Evolutionary conservation across 148 eudicot species (phyloP).

Genomic region (Cornus suecica): DNA sequence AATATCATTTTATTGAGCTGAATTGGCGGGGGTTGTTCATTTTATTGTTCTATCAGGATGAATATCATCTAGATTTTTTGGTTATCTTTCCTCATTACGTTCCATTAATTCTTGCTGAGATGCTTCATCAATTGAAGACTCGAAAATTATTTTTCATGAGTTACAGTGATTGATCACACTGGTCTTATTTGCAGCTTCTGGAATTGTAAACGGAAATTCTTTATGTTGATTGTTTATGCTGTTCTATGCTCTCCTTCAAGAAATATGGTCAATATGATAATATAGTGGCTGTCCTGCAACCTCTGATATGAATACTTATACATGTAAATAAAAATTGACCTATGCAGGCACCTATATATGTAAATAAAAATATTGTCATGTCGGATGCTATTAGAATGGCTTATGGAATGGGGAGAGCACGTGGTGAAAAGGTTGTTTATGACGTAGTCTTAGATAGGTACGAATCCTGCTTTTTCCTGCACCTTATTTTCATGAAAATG

Average conservation of each 20-base stretch:
- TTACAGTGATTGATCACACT: neutral
- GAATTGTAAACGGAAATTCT: neutral
- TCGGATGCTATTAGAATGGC: slow-evolving; percentile 60
- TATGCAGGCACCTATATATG: slow-evolving; percentile 71
- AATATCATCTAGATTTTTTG: neutral
- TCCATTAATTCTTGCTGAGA: neutral
- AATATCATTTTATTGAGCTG: neutral
- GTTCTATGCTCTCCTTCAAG: neutral
- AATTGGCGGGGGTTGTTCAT: neutral
- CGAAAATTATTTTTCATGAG: neutral
- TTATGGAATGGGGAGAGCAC: slow-evolving; percentile 41
- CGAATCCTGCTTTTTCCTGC: neutral
- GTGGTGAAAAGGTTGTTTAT: slow-evolving; percentile 42
- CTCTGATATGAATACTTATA: neutral
- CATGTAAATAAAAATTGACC: neutral
- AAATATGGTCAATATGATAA: neutral
- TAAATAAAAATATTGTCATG: slow-evolving; percentile 61
- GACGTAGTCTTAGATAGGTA: slow-evolving; percentile 78
- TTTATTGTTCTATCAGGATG: neutral
- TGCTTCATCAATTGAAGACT: neutral
- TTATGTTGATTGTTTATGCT: neutral
- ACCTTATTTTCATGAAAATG: neutral
- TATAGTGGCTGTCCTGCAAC: neutral
- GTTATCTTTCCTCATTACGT: neutral
- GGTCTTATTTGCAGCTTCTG: neutral